These are phyloP conservation scores for Pichia sp. DNA, from an alignment of 1,139 yeast genomes.

Conservation along the genomic window DNA sequence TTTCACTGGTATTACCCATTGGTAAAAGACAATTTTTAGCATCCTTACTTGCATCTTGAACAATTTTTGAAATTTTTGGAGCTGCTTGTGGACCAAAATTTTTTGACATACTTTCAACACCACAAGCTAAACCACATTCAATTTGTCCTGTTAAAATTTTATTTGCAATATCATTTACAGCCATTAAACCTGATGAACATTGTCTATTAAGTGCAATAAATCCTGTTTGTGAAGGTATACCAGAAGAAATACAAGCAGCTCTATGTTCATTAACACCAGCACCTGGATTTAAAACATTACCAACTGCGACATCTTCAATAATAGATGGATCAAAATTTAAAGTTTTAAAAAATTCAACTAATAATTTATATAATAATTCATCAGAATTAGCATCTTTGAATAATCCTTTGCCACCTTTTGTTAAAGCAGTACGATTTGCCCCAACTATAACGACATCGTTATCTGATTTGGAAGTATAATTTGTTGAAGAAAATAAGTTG, in stretches of 20 bases:
- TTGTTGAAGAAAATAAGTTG: background rate
- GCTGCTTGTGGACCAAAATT: constrained; percentile 73
- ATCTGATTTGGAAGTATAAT: constrained; percentile 30
- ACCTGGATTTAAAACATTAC: constrained; percentile 80
- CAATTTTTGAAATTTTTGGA: constrained; percentile 50
- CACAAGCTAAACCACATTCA: constrained; percentile 83
- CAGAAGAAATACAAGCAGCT: constrained; percentile 74
- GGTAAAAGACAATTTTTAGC: constrained; percentile 69
- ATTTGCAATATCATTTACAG: constrained; percentile 82
- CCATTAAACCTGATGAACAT: constrained; percentile 91
- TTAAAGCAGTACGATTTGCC: constrained; percentile 84
- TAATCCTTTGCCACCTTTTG: constrained; percentile 70
- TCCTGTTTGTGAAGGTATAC: constrained; percentile 64
- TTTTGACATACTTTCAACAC: constrained; percentile 87
- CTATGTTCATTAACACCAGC: constrained; percentile 92
- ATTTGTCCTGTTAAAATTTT: constrained; percentile 84
- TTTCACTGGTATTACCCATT: constrained; percentile 89
- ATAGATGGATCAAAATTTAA: constrained; percentile 80
- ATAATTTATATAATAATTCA: constrained; percentile 66
- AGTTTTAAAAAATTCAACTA: constrained; percentile 87
- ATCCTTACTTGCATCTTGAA: constrained; percentile 37
- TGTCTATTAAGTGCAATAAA: constrained; percentile 85
- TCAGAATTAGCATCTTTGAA: constrained; percentile 43
- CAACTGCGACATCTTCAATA: constrained; percentile 79
- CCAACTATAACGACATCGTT: constrained; percentile 84